A percentile compares a stretch with the other conserved stretches of the same genome.
Evolutionary conservation across 1,284 basidiomycete genomes (phyloP).

Genomic region (Sporisorium reilianum): DNA sequence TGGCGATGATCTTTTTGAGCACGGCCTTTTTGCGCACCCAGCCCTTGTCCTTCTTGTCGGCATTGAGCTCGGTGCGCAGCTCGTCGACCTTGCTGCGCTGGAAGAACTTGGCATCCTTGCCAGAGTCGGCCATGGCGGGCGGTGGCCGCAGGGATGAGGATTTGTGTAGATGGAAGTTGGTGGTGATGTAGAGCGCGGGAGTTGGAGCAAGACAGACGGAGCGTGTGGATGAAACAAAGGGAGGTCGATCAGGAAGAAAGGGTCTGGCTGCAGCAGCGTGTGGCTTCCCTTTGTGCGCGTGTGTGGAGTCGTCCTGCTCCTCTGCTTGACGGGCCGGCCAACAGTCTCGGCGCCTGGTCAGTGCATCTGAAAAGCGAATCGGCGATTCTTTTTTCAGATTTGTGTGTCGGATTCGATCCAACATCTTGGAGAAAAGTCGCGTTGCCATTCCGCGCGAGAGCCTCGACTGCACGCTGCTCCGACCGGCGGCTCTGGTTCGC

Average conservation of each 20-base stretch:
- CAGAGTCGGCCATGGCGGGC: slow-evolving; percentile 57
- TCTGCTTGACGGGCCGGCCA: neutral
- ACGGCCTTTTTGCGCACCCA: slow-evolving; percentile 64
- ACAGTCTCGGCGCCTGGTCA: too few relatives aligned
- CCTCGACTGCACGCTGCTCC: neutral
- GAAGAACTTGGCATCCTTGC: slow-evolving; percentile 68
- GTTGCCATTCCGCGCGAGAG: too few relatives aligned
- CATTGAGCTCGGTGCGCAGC: slow-evolving; percentile 64
- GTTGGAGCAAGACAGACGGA: too few relatives aligned
- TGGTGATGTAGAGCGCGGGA: neutral
- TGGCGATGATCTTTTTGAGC: slow-evolving; percentile 69
- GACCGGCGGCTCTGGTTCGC: neutral
- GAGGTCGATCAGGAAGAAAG: neutral
- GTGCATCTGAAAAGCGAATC: neutral
- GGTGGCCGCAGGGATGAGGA: neutral
- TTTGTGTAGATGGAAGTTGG: neutral
- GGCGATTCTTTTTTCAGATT: too few relatives aligned
- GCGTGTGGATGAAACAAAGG: too few relatives aligned
- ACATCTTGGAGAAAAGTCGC: too few relatives aligned
- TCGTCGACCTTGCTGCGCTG: slow-evolving; percentile 67
- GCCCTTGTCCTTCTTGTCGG: slow-evolving; percentile 68
- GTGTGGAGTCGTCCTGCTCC: too few relatives aligned
- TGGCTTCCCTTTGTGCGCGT: neutral
- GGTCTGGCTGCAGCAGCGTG: neutral
- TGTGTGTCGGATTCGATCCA: too few relatives aligned